phyloP scores from a whole-genome alignment of 768 basidiomycete species.

The Termitomyces eurrhizus region DNA sequence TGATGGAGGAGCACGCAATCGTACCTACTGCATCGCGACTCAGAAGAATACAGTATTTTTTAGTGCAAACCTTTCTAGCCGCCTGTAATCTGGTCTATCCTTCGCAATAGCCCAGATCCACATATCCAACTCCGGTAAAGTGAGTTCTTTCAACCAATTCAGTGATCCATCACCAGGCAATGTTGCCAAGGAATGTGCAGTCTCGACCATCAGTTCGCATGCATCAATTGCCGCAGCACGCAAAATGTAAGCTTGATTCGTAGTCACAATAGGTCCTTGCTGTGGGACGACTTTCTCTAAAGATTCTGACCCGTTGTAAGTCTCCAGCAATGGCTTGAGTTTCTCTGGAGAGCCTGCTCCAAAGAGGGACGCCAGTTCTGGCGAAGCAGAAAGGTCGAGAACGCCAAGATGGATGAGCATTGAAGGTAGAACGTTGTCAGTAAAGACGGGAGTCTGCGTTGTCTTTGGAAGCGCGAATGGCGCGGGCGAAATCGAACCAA shows the following conservation, averaged over 20 bases:
- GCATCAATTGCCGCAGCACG: slow-evolving; percentile 81
- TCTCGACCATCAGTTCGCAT: slow-evolving; percentile 62
- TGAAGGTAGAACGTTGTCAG: slow-evolving; percentile 85
- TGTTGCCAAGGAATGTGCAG: slow-evolving; percentile 37
- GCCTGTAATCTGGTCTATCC: slow-evolving; percentile 67
- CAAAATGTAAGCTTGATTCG: slow-evolving; percentile 63
- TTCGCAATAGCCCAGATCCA: slow-evolving; percentile 88
- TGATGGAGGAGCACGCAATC: neutral
- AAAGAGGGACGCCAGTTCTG: slow-evolving; percentile 44
- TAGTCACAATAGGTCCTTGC: slow-evolving; percentile 51
- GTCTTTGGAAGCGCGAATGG: slow-evolving; percentile 65
- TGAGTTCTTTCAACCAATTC: slow-evolving; percentile 54
- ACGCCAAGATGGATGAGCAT: slow-evolving; percentile 74
- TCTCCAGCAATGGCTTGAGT: slow-evolving; percentile 36
- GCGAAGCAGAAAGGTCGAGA: slow-evolving; percentile 56
- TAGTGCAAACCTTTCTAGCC: slow-evolving; percentile 62
- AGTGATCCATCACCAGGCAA: slow-evolving; percentile 21
- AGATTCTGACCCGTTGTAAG: slow-evolving; percentile 10
- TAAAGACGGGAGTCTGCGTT: slow-evolving; percentile 57
- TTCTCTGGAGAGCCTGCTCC: slow-evolving; percentile 34
- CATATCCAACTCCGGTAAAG: slow-evolving; percentile 58
- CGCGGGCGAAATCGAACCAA: slow-evolving; percentile 47
- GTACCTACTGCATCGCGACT: slow-evolving; percentile 10
- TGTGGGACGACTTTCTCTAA: slow-evolving; percentile 18
- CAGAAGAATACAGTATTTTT: slow-evolving; percentile 69